phyloP scores from a whole-genome alignment of 208 protist species.

The Trichomonas vaginalis region DNA sequence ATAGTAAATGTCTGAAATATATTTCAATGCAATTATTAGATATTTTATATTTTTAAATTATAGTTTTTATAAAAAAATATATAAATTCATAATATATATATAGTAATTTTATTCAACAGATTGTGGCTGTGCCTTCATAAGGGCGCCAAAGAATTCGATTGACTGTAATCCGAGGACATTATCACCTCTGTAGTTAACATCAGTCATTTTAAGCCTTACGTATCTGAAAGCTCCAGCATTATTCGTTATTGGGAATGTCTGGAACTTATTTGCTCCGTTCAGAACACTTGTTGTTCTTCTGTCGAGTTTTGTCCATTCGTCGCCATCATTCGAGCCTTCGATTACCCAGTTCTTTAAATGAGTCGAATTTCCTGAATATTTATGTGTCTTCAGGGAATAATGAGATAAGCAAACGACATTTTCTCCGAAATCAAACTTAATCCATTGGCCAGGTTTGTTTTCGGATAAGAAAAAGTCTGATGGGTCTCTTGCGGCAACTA shows the following conservation, averaged over 20 bases:
- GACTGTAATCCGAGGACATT: background rate
- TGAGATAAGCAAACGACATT: background rate
- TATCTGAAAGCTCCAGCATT: background rate
- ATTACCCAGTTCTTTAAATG: background rate
- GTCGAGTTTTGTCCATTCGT: background rate
- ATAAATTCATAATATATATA: no score
- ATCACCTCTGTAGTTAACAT: background rate
- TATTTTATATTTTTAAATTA: no score
- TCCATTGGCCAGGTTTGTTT: background rate
- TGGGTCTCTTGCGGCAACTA: background rate
- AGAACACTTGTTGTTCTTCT: background rate
- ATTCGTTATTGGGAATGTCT: background rate
- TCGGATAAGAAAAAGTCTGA: background rate
- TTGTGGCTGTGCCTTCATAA: background rate
- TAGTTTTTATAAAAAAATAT: no score
- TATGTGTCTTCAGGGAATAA: background rate
- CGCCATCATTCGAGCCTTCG: background rate
- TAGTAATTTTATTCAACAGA: background rate
- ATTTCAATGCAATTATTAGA: no score
- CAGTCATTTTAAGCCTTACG: background rate
- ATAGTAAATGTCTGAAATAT: no score
- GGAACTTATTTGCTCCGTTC: background rate
- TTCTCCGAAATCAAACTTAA: background rate
- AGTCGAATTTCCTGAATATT: background rate
- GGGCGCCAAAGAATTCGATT: background rate